Conservation (phyloP, 2,329 filamentous ascomycete genomes). For the Scedosporium aurantiacum region DNA sequence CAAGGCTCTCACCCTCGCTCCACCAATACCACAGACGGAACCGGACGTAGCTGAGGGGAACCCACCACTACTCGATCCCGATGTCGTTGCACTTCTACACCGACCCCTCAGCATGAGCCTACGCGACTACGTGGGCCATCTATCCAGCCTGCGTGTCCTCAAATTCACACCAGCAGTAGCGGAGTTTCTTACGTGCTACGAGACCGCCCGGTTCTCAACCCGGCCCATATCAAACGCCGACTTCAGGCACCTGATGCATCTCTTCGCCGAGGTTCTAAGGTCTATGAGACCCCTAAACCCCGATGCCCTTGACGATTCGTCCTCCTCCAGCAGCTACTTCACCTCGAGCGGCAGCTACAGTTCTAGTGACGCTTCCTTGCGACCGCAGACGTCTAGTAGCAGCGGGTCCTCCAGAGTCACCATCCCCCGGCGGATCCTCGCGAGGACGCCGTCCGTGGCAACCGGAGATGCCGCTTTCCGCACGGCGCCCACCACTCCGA, state of each 20-base stretch:
- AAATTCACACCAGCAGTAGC: neutral
- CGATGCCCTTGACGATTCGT: conserved; percentile 29
- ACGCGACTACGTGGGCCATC: conserved; percentile 65
- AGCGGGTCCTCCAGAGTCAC: conserved; percentile 9
- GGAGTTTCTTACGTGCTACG: conserved; percentile 67
- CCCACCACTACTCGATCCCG: conserved; percentile 45
- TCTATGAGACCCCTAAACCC: conserved; percentile 58
- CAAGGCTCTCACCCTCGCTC: conserved; percentile 79
- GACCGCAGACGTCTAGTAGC: neutral
- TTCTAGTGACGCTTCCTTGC: neutral
- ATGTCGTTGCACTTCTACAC: conserved; percentile 61
- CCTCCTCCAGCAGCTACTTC: neutral
- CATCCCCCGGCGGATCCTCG: conserved; percentile 19
- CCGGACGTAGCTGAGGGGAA: conserved; percentile 19
- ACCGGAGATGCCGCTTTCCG: conserved; percentile 29
- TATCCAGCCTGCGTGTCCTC: conserved; percentile 57
- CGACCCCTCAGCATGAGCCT: conserved; percentile 61
- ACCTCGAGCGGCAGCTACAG: neutral
- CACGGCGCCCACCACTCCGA: conserved; percentile 43
- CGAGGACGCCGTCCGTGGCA: conserved; percentile 30
- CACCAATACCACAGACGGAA: conserved; percentile 34
- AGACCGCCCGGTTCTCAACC: conserved; percentile 72
- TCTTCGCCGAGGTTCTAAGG: conserved; percentile 71
- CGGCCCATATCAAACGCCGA: conserved; percentile 54
- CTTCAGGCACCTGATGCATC: conserved; percentile 71